phyloP scores from a whole-genome alignment of 78 protist genomes.

The Goniomonas avonlea region DNA sequence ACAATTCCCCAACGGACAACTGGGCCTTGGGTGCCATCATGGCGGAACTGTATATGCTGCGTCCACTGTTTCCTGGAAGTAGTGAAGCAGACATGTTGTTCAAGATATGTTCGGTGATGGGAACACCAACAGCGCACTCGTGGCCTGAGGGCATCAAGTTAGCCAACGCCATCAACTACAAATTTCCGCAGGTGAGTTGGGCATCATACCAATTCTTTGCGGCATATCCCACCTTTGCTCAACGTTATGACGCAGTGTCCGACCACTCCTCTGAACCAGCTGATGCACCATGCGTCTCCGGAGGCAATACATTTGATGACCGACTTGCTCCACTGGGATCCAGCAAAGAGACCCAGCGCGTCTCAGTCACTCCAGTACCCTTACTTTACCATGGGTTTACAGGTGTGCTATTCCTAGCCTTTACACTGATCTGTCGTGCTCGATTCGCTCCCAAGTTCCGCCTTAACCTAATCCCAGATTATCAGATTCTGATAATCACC shows the following conservation, averaged over 20 bases:
- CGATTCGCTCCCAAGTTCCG: neutral
- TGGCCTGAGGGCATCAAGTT: slow-evolving; percentile 63
- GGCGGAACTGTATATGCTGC: slow-evolving; percentile 85
- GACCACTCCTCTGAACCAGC: slow-evolving; percentile 42
- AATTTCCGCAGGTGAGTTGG: slow-evolving; percentile 55
- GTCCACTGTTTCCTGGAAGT: slow-evolving; percentile 18
- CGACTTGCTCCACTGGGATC: slow-evolving; percentile 72
- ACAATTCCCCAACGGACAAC: slow-evolving; percentile 72
- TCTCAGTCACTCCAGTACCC: slow-evolving; percentile 67
- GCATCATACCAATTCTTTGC: neutral
- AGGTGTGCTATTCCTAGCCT: neutral
- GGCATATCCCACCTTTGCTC: slow-evolving; percentile 4
- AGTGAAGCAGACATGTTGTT: slow-evolving; percentile 80
- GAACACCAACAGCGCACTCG: slow-evolving; percentile 63
- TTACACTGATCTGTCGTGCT: neutral
- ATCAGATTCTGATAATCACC: too few relatives aligned
- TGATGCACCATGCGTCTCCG: slow-evolving; percentile 58
- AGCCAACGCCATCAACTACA: slow-evolving; percentile 55
- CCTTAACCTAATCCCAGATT: neutral
- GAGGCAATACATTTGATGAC: slow-evolving; percentile 79
- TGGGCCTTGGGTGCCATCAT: slow-evolving; percentile 89
- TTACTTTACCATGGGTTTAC: slow-evolving; percentile 53
- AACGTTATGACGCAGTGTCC: neutral
- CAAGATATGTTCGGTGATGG: slow-evolving; percentile 73
- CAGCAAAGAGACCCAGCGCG: slow-evolving; percentile 80